Base-by-base conservation (phyloP, 1,284 basidiomycete species). In the Cryptococcus depauperatus region DNA sequence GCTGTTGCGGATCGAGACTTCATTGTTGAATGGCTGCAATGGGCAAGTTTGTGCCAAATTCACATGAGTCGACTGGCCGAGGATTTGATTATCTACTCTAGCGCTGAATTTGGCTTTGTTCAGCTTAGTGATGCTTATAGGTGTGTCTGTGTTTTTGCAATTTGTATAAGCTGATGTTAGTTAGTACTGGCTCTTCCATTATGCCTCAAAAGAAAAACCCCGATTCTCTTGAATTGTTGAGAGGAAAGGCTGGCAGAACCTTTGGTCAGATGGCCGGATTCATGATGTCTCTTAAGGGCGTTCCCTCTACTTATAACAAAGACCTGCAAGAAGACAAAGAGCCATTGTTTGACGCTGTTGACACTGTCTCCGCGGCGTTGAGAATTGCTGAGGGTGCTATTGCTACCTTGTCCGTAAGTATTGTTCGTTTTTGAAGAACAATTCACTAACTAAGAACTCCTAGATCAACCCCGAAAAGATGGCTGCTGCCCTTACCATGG, bases 141-240 rank as follows among this genome's bases (percentile, higher is more conserved):
- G 87, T 88, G 45, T 35, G 71, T 50, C 23, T 26, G 16, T 37
- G 27, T 18, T n/a, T 34, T 41, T 25, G 10, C 21, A 29, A 41
- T 48, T 37, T 38, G 29, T 11, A 22, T 32, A 4, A 35, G 44
- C 45, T 44, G 33, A 41, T 10, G 9, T n/a, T 35, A n/a, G 23
- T 10, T 50, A 92, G 89, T 66, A 98, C 93, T 27, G 93, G 93
- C 10, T 96, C 92, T 33, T 96, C 91, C 52, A 97, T 98, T 68
- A 98, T 98, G 93, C 93, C 93, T 3, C 93, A 98, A 68, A 97
- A 98, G 76, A 97, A 98, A 75, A 98, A 98, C 70, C 89, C 93
- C 21, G 92, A 97, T 70, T 95, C 90, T 21, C 74, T 95, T 38
- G 93, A 98, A 69, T 76, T 98, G 21, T 77, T 98, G 46, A 82